Evolutionary conservation across 352 stramenopile genomes (phyloP), one percentile per base, ranked within the genome.

Genomic region (Globisporangium carolinianum): DNA sequence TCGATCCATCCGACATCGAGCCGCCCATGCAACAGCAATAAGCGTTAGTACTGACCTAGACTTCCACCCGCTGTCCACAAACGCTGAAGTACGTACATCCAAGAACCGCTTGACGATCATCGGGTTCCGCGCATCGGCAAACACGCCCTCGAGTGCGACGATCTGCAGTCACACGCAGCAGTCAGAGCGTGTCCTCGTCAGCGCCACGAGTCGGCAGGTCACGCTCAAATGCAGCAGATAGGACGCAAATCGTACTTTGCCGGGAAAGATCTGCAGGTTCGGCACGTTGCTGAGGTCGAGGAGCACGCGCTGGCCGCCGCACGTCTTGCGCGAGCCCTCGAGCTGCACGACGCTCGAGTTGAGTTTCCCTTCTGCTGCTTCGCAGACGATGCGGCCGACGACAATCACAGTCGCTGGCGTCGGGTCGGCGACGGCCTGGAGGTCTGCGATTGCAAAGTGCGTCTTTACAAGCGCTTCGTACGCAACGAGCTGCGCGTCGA

Each of bases 261-360:
- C 85, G 12, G 83, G 85, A 55, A 93, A 94, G 41, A 92, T 65
- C 66, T 92, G 77, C 12, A 94, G 78, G 17, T 76, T 86, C 4
- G 79, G 66, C 17, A 94, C 74, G 45, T 64, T 63, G 11, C 74
- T 89, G 47, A 94, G 60, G 57, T 93, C 83, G 1, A 94, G 66
- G 18, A 89, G 71, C 51, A 94, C 74, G 17, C 85, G 83, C 53
- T 93, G 85, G 0, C 85, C 83, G 53, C 85, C 85, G 60, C 85
- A 93, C 15, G 82, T 86, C 55, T 90, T 89, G 12, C 85, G 82
- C 6, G 83, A 83, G 32, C 85, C 85, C 73, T 94, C 85, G 9
- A 94, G 68, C 58, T 93, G 79, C 24, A 91, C 76, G 7, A 91
- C 80, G 47, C 80, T 94, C 39, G 77, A 66, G 57, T 94, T 94